Base-by-base conservation (phyloP, 345 rosid genomes). In the Clarkia xantiana region DNA sequence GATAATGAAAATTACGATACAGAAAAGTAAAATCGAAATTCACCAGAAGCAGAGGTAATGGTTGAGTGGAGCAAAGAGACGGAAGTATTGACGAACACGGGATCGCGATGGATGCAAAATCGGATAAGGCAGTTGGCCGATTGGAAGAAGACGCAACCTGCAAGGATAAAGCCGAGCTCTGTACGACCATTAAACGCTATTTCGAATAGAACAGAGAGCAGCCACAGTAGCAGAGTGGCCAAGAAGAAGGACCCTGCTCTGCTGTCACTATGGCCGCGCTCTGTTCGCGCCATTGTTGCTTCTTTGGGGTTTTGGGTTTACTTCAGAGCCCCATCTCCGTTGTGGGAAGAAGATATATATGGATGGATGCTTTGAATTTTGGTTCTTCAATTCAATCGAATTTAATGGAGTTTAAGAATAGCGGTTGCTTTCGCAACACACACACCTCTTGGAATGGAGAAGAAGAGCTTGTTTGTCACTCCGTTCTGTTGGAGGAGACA, bases 21-120 rank as follows among this genome's bases (percentile, higher is more conserved):
- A n/a, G n/a, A n/a, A n/a, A n/a, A n/a, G n/a, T n/a, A n/a, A n/a
- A n/a, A n/a, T n/a, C n/a, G n/a, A n/a, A n/a, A n/a, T n/a, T n/a
- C n/a, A 83, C 97, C 97, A 75, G 95, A 85, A 51, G 61, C 63
- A 20, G 97, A 89, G 55, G 89, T 80, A 54, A 77, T 18, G 42
- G 77, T 52, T 42, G 97, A 85, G 66, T 89, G 97, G 67, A 89
- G 77, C 44, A 89, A 87, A 50, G 97, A 89, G 54, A 82, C 94
- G 19, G 76, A 71, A 64, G 95, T 89, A 15, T 85, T 89, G 36
- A 89, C 97, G 40, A 82, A 80, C 62, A 85, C 77, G 64, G 90
- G 82, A 51, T 85, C 94, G 49, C 94, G 94, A 62, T 87, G 82
- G 51, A 82, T 61, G 56, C 40, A 49, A 18, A 43, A 15, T 15